Base-by-base conservation (phyloP, 495 filamentous ascomycete species). In the Talaromyces wortmannii region DNA sequence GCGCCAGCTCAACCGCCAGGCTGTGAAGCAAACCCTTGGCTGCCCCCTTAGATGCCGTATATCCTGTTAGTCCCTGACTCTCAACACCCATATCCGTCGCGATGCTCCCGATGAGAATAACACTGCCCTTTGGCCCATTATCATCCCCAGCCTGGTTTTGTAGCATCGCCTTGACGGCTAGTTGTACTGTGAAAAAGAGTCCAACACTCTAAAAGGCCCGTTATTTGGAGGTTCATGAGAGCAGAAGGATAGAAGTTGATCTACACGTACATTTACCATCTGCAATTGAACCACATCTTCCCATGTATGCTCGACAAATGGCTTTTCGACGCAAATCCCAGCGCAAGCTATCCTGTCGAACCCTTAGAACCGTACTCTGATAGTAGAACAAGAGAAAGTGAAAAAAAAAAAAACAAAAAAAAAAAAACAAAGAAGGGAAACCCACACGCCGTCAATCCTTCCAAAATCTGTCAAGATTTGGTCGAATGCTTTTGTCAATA, bases 1-100 rank as follows among this genome's bases (percentile, higher is more conserved):
- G 59, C 32, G 59, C 53, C 44, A 61, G 36, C 40, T 59, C 57
- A 13, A 40, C 36, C 36, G 36, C 36, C 13, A 40, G 36, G 36
- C 36, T 40, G 36, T 40, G 36, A 40, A 40, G 36, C 13, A 40
- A 13, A 5, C 36, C 36, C 36, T 40, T 40, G 36, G 36, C 36
- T 40, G 36, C 36, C 13, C 36, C 36, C 36, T 40, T 40, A 5
- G 36, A 40, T 40, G 36, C 36, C 36, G 36, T 10, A 40, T 40
- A 40, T 2, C 8, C 36, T 40, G 36, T 40, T 40, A 40, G 36
- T 40, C 36, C 36, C 36, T 40, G 36, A 13, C 5, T 40, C 36
- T 40, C 36, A 13, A 8, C 8, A 5, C 36, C 36, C 8, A 40
- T 40, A 40, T 40, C 36, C 36, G 36, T 40, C 36, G 36, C 36